Base-by-base conservation (phyloP, 352 stramenopile genomes). In the Globisporangium irregulare region DNA sequence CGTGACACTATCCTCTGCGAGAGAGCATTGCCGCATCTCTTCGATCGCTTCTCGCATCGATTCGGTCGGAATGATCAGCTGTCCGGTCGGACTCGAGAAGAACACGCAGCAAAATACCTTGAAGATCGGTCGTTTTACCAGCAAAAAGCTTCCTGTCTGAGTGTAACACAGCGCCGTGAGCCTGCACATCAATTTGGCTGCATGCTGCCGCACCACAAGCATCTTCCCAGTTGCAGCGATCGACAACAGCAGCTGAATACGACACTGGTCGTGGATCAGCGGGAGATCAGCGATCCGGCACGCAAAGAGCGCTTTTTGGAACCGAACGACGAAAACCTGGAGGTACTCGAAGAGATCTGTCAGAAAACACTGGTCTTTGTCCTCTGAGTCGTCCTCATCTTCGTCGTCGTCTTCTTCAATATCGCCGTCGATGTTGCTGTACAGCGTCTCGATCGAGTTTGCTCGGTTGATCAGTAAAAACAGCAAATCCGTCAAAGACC, bases 141-240 rank as follows among this genome's bases (percentile, higher is more conserved):
- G 68, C 41, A 77, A 57, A 63, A 91, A 91, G 57, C 79, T 90
- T 1, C 84, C 86, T 0, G 78, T 89, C 66, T 92, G 84, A 6
- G 80, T 73, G 55, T 86, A 92, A 65, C 81, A 86, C 14, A 83
- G 73, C 0, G 60, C 62, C 3, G 83, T 51, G n/a, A 94, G 71
- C 5, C 74, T 66, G 22, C 71, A 82, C 7, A 94, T 53, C n/a
- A 94, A 61, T 18, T 66, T 73, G 0, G 80, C 71, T 4, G 82
- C 81, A 10, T 81, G 68, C 7, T 72, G 73, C 18, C 73, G 71
- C 1, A 89, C 74, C 5, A 60, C 50, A 18, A 53, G 34, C 1
- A 72, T 59, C 24, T 77, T 83, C 0, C 76, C 73, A 4, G 72
- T 79, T 6, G 81, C 70, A 36, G 82, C 80, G n/a, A 93, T 77